phyloP scores from a whole-genome alignment of 352 stramenopile species.

The Thraustotheca clavata region DNA sequence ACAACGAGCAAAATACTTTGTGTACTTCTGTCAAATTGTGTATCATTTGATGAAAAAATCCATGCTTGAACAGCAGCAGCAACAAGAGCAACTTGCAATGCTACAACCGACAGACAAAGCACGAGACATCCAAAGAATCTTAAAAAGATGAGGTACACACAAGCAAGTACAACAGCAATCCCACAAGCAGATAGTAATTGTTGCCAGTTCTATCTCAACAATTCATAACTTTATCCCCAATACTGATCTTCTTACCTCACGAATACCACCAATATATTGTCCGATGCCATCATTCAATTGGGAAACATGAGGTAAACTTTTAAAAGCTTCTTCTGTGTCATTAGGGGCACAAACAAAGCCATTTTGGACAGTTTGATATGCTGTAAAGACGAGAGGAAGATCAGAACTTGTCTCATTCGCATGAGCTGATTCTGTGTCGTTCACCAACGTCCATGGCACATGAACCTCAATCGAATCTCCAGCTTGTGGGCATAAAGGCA shows the following conservation, averaged over 20 bases:
- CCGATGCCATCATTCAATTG: conserved; percentile 66
- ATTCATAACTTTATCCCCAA: not conserved
- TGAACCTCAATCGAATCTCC: conserved; percentile 38
- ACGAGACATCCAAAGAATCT: conserved; percentile 67
- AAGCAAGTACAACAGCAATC: conserved; percentile 44
- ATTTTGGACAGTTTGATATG: not conserved
- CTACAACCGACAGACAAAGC: conserved; percentile 51
- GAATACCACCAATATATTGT: conserved; percentile 66
- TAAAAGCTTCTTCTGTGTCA: conserved; percentile 5
- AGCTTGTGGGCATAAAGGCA: conserved; percentile 39
- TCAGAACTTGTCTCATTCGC: not conserved
- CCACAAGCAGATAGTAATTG: conserved; percentile 50
- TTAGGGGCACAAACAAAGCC: conserved; percentile 15
- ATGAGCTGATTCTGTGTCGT: not conserved
- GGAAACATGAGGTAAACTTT: conserved; percentile 25
- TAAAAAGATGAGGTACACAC: conserved; percentile 57
- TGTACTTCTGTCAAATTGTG: conserved; percentile 33
- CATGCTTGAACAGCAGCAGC: conserved; percentile 4
- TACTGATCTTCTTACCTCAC: conserved; percentile 32
- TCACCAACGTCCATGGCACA: conserved; percentile 33
- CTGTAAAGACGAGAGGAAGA: not conserved
- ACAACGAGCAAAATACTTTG: conserved; percentile 16
- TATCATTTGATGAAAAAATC: not conserved
- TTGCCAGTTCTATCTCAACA: conserved; percentile 47
- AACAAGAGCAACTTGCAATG: conserved; percentile 49